Evolutionary conservation across 345 rosid genomes (phyloP).

Genomic region (Ceriops decandra): DNA sequence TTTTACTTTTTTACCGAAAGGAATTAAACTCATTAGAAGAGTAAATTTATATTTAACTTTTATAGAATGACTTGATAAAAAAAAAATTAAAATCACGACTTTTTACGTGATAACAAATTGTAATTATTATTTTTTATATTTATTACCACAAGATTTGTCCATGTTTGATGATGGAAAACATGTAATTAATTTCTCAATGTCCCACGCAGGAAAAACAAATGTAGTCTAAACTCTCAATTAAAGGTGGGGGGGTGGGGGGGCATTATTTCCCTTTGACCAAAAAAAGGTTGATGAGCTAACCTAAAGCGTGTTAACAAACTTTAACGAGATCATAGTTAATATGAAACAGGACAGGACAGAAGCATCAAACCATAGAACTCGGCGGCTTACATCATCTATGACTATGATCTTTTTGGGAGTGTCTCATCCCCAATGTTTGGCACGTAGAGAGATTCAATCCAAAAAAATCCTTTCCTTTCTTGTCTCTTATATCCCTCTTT

Average conservation of each 20-base stretch:
- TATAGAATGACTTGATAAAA: no score
- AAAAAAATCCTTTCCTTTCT: slow-evolving; percentile 27
- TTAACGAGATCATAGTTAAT: slow-evolving; percentile 22
- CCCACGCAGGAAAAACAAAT: not conserved
- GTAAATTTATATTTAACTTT: no score
- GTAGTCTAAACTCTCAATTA: slow-evolving; percentile 24
- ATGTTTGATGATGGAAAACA: not conserved
- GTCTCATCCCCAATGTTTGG: slow-evolving; percentile 3
- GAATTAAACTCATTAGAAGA: no score
- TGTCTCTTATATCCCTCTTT: slow-evolving; percentile 26
- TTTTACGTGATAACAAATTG: no score
- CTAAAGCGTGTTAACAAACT: slow-evolving; percentile 19
- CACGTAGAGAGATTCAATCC: slow-evolving; percentile 6
- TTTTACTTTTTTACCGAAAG: no score
- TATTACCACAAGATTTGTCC: no score
- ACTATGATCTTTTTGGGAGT: not conserved
- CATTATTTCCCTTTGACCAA: slow-evolving; percentile 13
- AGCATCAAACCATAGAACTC: slow-evolving; percentile 12
- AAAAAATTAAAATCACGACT: no score
- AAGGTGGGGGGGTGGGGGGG: not conserved
- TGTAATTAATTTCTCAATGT: not conserved
- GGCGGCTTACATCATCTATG: not conserved
- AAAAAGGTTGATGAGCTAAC: not conserved
- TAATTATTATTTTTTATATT: not conserved
- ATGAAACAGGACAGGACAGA: slow-evolving; percentile 26